Evolutionary conservation across 2,329 filamentous ascomycete species (phyloP).

Genomic region (Hymenoscyphus scutula): DNA sequence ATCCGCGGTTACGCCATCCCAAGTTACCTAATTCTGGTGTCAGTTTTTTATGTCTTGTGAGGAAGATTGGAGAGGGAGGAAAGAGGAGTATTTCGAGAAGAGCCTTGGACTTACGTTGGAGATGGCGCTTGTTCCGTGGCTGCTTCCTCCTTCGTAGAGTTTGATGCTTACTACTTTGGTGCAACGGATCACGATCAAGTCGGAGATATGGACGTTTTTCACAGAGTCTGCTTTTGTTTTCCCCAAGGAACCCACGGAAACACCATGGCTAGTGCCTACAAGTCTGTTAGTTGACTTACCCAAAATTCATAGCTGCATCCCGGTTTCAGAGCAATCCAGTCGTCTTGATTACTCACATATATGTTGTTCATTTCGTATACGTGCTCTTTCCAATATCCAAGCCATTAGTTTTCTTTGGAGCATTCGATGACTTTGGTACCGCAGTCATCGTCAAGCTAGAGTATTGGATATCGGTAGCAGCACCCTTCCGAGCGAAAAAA

Average conservation of each 20-base stretch:
- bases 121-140: conserved; percentile 40
- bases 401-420: conserved; percentile 53
- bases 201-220: conserved; percentile 43
- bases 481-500: conserved; percentile 43
- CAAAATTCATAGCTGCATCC: conserved; percentile 45
- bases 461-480: conserved; percentile 39
- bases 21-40: conserved; percentile 31
- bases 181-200: conserved; percentile 41
- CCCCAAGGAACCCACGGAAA: conserved; percentile 48
- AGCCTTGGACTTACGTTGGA: conserved; percentile 36
- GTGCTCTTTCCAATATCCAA: conserved; percentile 48
- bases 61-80: no score
- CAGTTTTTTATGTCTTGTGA: no score
- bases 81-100: no score
- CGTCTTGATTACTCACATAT: conserved; percentile 55
- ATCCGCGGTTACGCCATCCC: conserved; percentile 38
- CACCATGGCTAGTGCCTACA: conserved; percentile 38
- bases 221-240: conserved; percentile 41
- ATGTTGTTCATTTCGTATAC: conserved; percentile 48
- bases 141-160: conserved; percentile 40
- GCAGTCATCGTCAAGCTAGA: conserved; percentile 40
- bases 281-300: no score
- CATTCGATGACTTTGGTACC: conserved; percentile 39
- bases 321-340: conserved; percentile 57
- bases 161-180: conserved; percentile 48